A percentile compares a stretch with the other conserved stretches of the same genome.
phyloP scores from a whole-genome alignment of 2,329 filamentous ascomycete genomes.

The Trichoderma simmonsii region DNA sequence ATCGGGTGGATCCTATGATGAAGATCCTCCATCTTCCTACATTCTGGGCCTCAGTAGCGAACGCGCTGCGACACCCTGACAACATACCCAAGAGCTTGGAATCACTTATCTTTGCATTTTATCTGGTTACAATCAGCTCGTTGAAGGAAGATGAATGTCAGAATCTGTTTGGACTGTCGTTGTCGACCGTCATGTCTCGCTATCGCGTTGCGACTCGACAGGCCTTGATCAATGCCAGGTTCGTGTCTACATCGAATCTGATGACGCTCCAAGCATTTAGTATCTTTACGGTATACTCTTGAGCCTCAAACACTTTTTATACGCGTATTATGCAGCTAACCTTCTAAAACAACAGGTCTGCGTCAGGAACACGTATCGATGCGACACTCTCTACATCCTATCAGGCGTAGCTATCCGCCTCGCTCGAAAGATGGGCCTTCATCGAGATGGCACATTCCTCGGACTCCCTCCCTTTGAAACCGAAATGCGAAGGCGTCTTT shows the following conservation, averaged over 20 bases:
- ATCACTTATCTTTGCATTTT: neutral
- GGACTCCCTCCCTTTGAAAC: conserved; percentile 52
- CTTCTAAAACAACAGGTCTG: neutral
- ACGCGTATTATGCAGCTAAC: neutral
- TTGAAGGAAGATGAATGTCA: neutral
- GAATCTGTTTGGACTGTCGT: neutral
- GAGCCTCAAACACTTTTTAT: neutral
- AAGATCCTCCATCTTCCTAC: conserved; percentile 11
- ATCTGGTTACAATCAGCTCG: neutral
- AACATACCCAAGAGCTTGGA: neutral
- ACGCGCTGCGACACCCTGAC: neutral
- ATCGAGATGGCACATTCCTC: neutral
- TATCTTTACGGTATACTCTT: neutral
- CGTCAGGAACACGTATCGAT: neutral
- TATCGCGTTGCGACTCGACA: neutral
- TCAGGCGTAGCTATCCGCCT: conserved; percentile 3
- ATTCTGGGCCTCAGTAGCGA: neutral
- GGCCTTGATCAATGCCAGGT: conserved; percentile 3
- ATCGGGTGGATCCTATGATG: conserved; percentile 3
- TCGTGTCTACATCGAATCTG: neutral
- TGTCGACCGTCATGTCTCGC: neutral
- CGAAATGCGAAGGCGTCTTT: conserved; percentile 64
- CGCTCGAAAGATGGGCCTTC: conserved; percentile 6
- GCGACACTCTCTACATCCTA: conserved; percentile 2
- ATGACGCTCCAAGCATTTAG: neutral